Conservation (phyloP, 106 monocot genomes). For the Triglochin maritima region DNA sequence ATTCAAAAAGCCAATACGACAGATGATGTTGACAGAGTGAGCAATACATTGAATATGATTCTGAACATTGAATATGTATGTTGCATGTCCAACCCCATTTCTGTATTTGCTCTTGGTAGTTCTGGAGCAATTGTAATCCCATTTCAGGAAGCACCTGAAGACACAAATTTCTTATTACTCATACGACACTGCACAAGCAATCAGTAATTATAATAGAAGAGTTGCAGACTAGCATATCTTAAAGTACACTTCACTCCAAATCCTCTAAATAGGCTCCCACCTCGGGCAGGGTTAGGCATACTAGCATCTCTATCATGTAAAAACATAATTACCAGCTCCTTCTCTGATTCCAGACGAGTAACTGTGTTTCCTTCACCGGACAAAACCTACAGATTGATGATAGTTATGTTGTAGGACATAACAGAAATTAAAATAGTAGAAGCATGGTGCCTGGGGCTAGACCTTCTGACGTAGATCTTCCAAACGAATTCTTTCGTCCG, state of each 20-base stretch:
- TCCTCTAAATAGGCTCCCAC: too few species aligned
- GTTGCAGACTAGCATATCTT: too few species aligned
- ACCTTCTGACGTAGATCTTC: slow-evolving; percentile 93
- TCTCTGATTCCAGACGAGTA: slow-evolving; percentile 54
- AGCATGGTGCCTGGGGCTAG: not conserved
- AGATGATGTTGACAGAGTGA: not conserved
- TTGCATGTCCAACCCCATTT: slow-evolving; percentile 93
- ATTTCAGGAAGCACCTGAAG: slow-evolving; percentile 78
- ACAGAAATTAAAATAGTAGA: not conserved
- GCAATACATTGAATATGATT: slow-evolving; percentile 54
- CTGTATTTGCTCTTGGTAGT: slow-evolving; percentile 63
- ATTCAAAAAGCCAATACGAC: not conserved
- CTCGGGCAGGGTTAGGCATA: too few species aligned
- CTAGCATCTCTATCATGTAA: too few species aligned
- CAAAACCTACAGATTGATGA: slow-evolving; percentile 40
- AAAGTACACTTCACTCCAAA: too few species aligned
- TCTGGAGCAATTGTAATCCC: slow-evolving; percentile 72
- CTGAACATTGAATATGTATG: slow-evolving; percentile 26
- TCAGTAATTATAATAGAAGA: too few species aligned
- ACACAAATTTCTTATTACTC: not conserved
- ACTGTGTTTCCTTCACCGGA: slow-evolving; percentile 55
- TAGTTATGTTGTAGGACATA: not conserved
- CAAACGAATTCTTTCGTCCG: slow-evolving; percentile 93
- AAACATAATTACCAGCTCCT: slow-evolving; percentile 64
- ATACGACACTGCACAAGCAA: too few species aligned